Evolutionary conservation across 108 stramenopile genomes (phyloP), one percentile per base, ranked within the genome.

Genomic region (Bacterosira constricta): DNA sequence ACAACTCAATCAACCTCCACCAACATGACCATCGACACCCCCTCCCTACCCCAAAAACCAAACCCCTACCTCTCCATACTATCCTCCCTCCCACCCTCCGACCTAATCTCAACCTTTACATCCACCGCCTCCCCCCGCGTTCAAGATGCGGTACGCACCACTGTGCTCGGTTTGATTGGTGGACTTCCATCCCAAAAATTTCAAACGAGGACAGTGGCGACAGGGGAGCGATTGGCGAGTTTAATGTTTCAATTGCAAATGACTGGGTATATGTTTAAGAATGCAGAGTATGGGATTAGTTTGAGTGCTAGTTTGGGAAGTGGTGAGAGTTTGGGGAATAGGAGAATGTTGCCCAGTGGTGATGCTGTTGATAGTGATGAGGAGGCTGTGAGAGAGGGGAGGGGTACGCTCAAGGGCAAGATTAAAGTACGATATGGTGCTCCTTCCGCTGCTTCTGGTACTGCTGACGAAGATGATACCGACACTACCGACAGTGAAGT

Each of bases 241-340:
- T 85, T 97, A 42, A 96, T 98, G 96, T 97, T 97, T 83, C 97
- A 76, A 50, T 37, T 73, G 51, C 97, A 98, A 82, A 97, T 98
- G 93, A 98, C 96, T 15, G 97, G 97, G 31, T 98, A 98, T 66
- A 96, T 98, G 96, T 96, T 97, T 66, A 94, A 96, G 80, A 98
- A 98, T 82, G 97, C 97, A 18, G 96, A 98, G 62, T 97, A 98
- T 63, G 75, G 95, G 6, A 51, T 96, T 1, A 86, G 85, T 49
- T 47, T 97, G 36, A 78, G 87, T 13, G 75, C 90, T 65, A 83
- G 82, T 27, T 65, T 96, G 71, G 88, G 85, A 6, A 56, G 25
- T 44, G 32, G 73, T 8, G 26, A 31, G 49, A 52, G 6, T 12
- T 34, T 29, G 59, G 32, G n/a, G 63, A 27, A 45, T 25, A 30